Base-by-base conservation (phyloP, 2,329 filamentous ascomycete species). In the Fusarium clavum region DNA sequence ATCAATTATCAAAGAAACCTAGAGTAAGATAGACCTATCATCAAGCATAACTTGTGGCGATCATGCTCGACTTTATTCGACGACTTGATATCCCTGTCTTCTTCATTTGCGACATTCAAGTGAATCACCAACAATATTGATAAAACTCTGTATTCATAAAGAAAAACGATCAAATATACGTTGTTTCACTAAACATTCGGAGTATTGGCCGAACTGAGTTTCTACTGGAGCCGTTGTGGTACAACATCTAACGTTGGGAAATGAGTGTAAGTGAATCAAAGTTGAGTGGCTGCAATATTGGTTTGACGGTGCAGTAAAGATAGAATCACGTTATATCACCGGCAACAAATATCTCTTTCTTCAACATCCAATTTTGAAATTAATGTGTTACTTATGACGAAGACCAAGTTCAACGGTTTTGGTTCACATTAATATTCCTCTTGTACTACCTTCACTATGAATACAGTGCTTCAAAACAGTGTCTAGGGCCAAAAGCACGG, bases 201-300 rank as follows among this genome's bases (percentile, higher is more conserved):
- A 69, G 41, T 64, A 74, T 72, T 75, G 61, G 56, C 52, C 43
- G 52, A 69, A 55, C 27, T 69, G 46, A 25, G 34, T 58, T 66
- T 25, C 61, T 57, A 52, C 59, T 57, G 58, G 58, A 52, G 51
- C 57, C 61, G 62, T 66, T 47, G 68, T 74, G 10, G 61, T 44
- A 74, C 72, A 44, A 49, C 55, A 61, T 61, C 51, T 45, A 68
- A 49, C 52, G 55, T 69, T 55, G 38, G 46, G 52, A 64, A 59
- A 52, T 64, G 45, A 48, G 49, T 69, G 55, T 65, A 61, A 53
- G 51, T 66, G 27, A 41, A 40, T 34, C 14, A 40, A 47, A 48
- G 55, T 61, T 53, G 46, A 30, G 48, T 69, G 68, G 59, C 38
- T 52, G 60, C 34, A 60, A 58, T 38, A 54, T 69, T 61, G 52